Evolutionary conservation across 2,329 filamentous ascomycete species (phyloP).

Genomic region (Thelonectria rubi): DNA sequence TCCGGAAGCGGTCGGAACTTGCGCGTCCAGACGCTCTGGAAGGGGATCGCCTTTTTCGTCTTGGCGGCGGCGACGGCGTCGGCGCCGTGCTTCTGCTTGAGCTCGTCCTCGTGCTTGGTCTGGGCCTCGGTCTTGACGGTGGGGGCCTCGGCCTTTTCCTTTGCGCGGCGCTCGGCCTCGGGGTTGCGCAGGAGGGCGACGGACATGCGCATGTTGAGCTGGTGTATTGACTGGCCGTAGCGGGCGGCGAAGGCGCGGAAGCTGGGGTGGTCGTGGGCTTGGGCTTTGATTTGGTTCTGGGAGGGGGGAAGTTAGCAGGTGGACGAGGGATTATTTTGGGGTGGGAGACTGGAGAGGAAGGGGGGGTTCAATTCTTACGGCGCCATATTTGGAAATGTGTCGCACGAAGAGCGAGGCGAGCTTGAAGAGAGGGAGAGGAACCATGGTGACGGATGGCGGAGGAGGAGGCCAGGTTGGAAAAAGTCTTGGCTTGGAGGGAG

Average conservation of each 20-base stretch:
- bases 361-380: slow-evolving; percentile 57
- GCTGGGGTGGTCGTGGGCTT: slow-evolving; percentile 70
- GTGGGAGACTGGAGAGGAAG: too few relatives aligned
- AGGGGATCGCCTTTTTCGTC: slow-evolving; percentile 41
- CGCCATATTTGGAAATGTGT: slow-evolving; percentile 75
- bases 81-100: slow-evolving; percentile 51
- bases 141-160: slow-evolving; percentile 69
- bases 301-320: slow-evolving; percentile 28
- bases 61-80: slow-evolving; percentile 23
- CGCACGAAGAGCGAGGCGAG: slow-evolving; percentile 70
- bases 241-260: slow-evolving; percentile 69
- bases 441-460: slow-evolving; percentile 56
- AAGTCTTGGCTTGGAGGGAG: slow-evolving; percentile 34
- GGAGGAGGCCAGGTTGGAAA: neutral
- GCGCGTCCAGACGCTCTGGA: slow-evolving; percentile 67
- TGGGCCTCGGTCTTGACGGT: slow-evolving; percentile 74
- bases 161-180: slow-evolving; percentile 66
- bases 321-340: neutral
- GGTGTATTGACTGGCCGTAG: slow-evolving; percentile 71
- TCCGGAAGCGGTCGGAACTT: slow-evolving; percentile 72
- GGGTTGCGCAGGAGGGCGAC: slow-evolving; percentile 67
- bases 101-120: slow-evolving; percentile 60
- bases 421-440: slow-evolving; percentile 73
- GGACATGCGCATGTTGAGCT: slow-evolving; percentile 72
- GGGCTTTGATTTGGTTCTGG: slow-evolving; percentile 72